These are phyloP conservation scores for Leccinum subgranulosum DNA, from an alignment of 768 basidiomycete genomes.

Conservation along the genomic window DNA sequence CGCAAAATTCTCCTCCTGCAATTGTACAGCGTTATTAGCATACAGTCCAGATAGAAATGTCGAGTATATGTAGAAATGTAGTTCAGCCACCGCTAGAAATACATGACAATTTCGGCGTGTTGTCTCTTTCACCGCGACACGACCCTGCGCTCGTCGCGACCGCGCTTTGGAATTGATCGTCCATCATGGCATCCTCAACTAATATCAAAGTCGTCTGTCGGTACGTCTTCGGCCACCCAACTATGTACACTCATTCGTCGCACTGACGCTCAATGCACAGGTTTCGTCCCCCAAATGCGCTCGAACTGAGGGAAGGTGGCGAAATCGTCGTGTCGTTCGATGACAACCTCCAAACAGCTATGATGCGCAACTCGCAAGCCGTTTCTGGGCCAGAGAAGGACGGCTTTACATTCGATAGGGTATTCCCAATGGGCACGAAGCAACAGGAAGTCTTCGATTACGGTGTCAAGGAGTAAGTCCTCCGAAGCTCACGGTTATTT, in stretches of 20 bases:
- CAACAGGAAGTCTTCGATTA: conserved; percentile 98
- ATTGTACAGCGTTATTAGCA: conserved; percentile 21
- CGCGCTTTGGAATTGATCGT: conserved; percentile 25
- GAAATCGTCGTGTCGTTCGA: conserved; percentile 88
- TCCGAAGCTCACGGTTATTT: neutral
- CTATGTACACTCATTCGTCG: neutral
- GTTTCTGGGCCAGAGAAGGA: conserved; percentile 89
- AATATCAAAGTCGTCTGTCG: conserved; percentile 99
- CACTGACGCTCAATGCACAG: conserved; percentile 38
- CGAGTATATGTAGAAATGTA: neutral
- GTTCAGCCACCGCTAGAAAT: conserved; percentile 33
- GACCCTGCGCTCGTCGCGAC: conserved; percentile 12
- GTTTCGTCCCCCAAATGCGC: conserved; percentile 92
- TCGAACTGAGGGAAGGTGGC: conserved; percentile 84
- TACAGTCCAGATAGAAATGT: conserved; percentile 5
- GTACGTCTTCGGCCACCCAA: conserved; percentile 46
- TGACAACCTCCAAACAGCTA: conserved; percentile 80
- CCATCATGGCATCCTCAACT: conserved; percentile 68
- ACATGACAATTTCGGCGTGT: conserved; percentile 5
- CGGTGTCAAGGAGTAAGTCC: conserved; percentile 90
- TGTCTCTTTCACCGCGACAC: conserved; percentile 22
- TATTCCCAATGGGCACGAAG: conserved; percentile 88
- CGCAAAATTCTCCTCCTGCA: conserved; percentile 1
- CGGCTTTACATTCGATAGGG: conserved; percentile 97
- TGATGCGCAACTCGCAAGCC: conserved; percentile 66